Conservation (phyloP, 108 stramenopile genomes). For the Fragilariopsis cylindrus region DNA sequence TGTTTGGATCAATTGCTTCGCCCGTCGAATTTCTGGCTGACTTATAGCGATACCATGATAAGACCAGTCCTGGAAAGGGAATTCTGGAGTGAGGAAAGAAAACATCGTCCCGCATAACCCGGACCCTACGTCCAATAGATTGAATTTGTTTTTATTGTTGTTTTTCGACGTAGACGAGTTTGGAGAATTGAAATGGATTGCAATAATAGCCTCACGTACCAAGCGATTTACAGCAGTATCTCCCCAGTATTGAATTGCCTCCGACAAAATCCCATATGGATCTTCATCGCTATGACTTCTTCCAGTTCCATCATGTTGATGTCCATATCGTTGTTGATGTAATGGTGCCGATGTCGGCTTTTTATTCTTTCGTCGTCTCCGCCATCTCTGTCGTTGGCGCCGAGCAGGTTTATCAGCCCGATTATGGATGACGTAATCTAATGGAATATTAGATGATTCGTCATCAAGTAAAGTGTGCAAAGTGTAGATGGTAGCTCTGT, state of each 20-base stretch:
- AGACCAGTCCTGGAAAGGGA: neutral
- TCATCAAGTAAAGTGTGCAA: conserved; percentile 12
- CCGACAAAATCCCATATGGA: conserved; percentile 42
- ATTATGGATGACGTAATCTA: conserved; percentile 8
- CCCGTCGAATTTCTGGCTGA: conserved; percentile 29
- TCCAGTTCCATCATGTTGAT: neutral
- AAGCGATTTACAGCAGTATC: conserved; percentile 33
- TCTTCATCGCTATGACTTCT: neutral
- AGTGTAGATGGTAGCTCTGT: conserved; percentile 10
- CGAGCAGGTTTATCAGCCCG: neutral
- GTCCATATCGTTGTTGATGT: neutral
- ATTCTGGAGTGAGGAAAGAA: conserved; percentile 22
- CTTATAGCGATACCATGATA: conserved; percentile 44
- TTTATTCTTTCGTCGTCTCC: conserved; percentile 8
- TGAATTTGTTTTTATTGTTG: neutral
- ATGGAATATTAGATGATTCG: neutral
- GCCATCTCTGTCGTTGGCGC: conserved; percentile 1
- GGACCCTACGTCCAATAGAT: conserved; percentile 34
- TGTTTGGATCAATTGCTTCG: conserved; percentile 13
- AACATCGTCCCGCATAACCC: conserved; percentile 39
- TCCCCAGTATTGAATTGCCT: conserved; percentile 65
- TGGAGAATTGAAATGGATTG: neutral
- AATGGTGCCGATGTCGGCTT: neutral
- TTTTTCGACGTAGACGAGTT: conserved; percentile 8
- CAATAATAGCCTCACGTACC: conserved; percentile 24